A percentile compares a stretch with the other conserved stretches of the same genome.
Evolutionary conservation across 2,329 filamentous ascomycete genomes (phyloP).

Genomic region (Ascocoryne sarcoides): DNA sequence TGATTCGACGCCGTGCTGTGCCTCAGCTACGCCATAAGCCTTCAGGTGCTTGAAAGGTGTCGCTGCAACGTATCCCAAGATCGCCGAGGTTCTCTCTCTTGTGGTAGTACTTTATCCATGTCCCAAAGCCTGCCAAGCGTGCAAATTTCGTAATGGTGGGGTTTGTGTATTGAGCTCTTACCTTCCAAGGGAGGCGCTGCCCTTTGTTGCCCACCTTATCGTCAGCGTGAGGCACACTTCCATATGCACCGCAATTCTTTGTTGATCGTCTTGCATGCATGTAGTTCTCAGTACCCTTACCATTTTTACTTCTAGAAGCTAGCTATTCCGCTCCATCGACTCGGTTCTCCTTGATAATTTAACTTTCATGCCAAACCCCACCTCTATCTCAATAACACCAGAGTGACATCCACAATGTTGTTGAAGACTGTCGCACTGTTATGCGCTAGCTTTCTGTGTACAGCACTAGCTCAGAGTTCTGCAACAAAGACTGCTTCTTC

Average conservation of each 20-base stretch:
- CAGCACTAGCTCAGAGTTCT: neutral
- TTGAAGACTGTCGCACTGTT: neutral
- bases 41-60: too few species aligned
- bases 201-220: neutral
- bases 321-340: neutral
- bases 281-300: neutral
- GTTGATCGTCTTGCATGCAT: neutral
- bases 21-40: neutral
- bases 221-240: neutral
- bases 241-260: neutral
- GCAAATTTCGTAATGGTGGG: neutral
- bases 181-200: too few species aligned
- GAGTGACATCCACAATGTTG: neutral
- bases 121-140: too few species aligned
- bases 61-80: neutral
- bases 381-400: neutral
- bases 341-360: neutral
- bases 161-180: too few species aligned
- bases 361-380: neutral
- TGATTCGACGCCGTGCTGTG: neutral
- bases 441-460: neutral
- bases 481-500: slow-evolving; percentile 1
- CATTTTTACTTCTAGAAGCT: neutral
- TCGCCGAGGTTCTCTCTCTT: neutral
- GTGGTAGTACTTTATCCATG: neutral